Base-by-base conservation (phyloP, 2,329 filamentous ascomycete genomes). In the Beauveria sp. region DNA sequence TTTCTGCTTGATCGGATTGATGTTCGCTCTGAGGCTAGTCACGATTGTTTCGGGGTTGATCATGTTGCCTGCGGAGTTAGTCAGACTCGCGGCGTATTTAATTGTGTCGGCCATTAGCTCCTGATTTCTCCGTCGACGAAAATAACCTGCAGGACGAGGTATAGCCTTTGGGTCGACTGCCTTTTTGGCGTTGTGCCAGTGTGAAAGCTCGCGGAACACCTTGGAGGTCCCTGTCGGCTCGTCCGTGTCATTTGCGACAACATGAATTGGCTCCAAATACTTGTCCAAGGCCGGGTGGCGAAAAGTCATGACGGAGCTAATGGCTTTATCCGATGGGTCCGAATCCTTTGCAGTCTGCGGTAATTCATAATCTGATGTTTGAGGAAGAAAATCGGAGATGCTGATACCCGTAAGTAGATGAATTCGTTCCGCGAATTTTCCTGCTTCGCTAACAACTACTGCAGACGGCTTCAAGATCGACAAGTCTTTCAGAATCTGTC, bases 31-130 rank as follows among this genome's bases (percentile, higher is more conserved):
- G 12, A 14, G 10, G 12, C 8, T 20, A 18, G 51, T 31, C 18
- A 87, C 80, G 54, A 91, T 82, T 4, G 77, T 83, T 69, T 90
- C 86, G 0, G 86, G 86, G 26, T 88, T 79, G 5, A 90, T 77
- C 2, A 75, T 76, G 65, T 85, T 88, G 3, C 87, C 87, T 2
- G 80, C 76, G 0, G 84, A 78, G 62, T 86, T 87, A 0, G 86
- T 89, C 52, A 91, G 76, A 71, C 87, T 90, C 14, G 85, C 86
- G 1, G 89, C 86, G 69, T 91, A 92, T 1, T 80, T 77, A 31
- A 80, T 79, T 73, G 88, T 88, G 63, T 89, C 86, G 1, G 82
- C 80, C 82, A 89, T 88, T 68, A 84, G 86, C 57, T 77, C 78
- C 67, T 91, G 88, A 50, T 88, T 85, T 59, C 75, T 75, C 64